Percentiles rank a stretch among this genome's conserved stretches.
phyloP scores from a whole-genome alignment of 805 yeast genomes.

The Spathaspora sp. region DNA sequence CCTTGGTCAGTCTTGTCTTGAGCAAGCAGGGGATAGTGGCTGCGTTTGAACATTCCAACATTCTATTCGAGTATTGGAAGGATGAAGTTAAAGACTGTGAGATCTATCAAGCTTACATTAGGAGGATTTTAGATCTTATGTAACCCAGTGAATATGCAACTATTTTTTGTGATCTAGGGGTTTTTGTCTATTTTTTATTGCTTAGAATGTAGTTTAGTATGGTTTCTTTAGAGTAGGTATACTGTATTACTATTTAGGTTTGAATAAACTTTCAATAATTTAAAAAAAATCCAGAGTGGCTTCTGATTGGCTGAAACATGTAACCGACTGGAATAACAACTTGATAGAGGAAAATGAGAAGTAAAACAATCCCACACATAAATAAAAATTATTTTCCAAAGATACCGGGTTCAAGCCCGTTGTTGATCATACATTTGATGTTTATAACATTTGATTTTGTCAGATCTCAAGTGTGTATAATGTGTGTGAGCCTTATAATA shows the following conservation, averaged over 20 bases:
- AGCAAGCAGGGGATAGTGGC: slow-evolving; percentile 13
- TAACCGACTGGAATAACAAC: background rate
- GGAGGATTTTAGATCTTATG: slow-evolving; percentile 16
- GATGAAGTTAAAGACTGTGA: slow-evolving; percentile 30
- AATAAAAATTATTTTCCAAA: background rate
- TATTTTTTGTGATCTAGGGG: background rate
- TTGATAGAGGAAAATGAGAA: background rate
- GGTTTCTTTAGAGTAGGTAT: background rate
- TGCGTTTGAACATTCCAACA: slow-evolving; percentile 24
- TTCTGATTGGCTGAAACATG: background rate
- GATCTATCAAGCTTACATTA: slow-evolving; percentile 23
- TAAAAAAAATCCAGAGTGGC: background rate
- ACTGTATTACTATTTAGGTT: background rate
- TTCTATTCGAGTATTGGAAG: slow-evolving; percentile 33
- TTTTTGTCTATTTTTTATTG: background rate
- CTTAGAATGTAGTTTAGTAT: background rate
- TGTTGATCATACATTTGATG: background rate
- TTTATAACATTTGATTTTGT: background rate
- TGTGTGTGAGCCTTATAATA: background rate
- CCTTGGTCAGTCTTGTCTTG: slow-evolving; percentile 10
- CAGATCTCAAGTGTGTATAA: background rate
- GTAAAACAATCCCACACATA: background rate
- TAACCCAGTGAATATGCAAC: background rate
- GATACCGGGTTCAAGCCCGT: background rate
- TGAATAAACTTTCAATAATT: background rate